These are phyloP conservation scores for Auxenochlorella protothecoides DNA, from an alignment of 139 green algal genomes.

Conservation along the genomic window DNA sequence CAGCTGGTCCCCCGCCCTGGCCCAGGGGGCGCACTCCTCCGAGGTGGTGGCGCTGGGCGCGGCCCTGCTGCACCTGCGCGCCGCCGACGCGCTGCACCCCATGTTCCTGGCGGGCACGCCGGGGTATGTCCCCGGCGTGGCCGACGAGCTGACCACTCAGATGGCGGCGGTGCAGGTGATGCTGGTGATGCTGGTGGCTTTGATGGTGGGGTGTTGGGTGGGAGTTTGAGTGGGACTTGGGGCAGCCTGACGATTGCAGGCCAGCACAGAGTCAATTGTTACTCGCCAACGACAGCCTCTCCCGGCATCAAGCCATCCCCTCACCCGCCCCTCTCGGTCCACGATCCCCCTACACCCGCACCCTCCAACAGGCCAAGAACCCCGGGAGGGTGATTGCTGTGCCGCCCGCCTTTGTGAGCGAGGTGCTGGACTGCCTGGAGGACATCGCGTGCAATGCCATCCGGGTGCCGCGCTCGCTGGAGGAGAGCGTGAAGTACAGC, in stretches of 20 bases:
- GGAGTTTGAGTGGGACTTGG: too few species aligned
- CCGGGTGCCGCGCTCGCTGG: conserved; percentile 8
- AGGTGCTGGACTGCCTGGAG: conserved; percentile 12
- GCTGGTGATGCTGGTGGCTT: not conserved
- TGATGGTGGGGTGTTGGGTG: not conserved
- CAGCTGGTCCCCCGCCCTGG: conserved; percentile 9
- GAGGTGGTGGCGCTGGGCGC: conserved; percentile 14
- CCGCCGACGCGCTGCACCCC: conserved; percentile 16
- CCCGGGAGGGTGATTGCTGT: conserved; percentile 10
- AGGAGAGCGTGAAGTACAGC: conserved; percentile 5
- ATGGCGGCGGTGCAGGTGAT: conserved; percentile 10
- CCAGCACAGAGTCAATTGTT: too few species aligned
- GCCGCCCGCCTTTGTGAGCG: conserved; percentile 4
- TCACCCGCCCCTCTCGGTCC: too few species aligned
- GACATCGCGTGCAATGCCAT: conserved; percentile 3
- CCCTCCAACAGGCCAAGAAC: not conserved
- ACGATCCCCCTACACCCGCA: too few species aligned
- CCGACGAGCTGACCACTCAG: conserved; percentile 1
- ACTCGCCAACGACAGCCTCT: too few species aligned
- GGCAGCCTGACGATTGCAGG: too few species aligned
- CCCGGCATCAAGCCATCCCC: too few species aligned
- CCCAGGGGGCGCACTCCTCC: conserved; percentile 7
- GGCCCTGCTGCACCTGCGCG: conserved; percentile 11
- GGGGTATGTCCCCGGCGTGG: conserved; percentile 1
- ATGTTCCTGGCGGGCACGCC: conserved; percentile 9